A percentile compares a stretch with the other conserved stretches of the same genome.
These are phyloP conservation scores for Sclerotinia sclerotiorum DNA, from an alignment of 2,329 filamentous ascomycete genomes.

Conservation along the genomic window DNA sequence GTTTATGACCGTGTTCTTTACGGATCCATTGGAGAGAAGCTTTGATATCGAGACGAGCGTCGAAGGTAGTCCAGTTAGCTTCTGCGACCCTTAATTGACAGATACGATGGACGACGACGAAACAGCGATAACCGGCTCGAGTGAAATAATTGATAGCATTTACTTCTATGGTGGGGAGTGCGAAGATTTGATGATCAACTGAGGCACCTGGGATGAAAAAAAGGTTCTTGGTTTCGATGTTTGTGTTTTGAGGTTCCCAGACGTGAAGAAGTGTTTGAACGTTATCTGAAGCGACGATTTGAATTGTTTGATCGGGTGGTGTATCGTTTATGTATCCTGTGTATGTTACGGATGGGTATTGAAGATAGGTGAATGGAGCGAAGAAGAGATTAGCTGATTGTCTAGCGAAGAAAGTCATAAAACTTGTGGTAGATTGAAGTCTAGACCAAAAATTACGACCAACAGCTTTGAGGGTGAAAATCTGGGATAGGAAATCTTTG, in stretches of 20 bases:
- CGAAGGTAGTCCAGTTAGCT: constrained; percentile 58
- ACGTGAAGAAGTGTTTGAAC: constrained; percentile 55
- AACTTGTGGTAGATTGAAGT: constrained; percentile 48
- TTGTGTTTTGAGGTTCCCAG: constrained; percentile 51
- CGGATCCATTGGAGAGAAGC: constrained; percentile 57
- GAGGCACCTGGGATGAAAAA: constrained; percentile 63
- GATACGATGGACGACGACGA: constrained; percentile 58
- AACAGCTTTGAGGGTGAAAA: constrained; percentile 53
- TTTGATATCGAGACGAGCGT: constrained; percentile 58
- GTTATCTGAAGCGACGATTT: constrained; percentile 53
- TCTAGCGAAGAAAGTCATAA: constrained; percentile 56
- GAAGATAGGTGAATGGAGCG: constrained; percentile 54
- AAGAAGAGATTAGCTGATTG: constrained; percentile 55
- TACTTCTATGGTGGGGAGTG: constrained; percentile 61
- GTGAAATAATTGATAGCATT: constrained; percentile 65
- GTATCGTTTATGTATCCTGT: constrained; percentile 56
- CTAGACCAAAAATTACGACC: constrained; percentile 50
- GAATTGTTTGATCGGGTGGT: constrained; percentile 45
- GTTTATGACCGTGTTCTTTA: constrained; percentile 39
- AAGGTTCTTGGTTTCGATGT: constrained; percentile 48
- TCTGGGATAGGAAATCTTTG: constrained; percentile 54
- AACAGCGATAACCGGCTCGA: constrained; percentile 59
- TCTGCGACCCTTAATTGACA: constrained; percentile 52
- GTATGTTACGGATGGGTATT: constrained; percentile 52
- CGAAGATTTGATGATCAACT: constrained; percentile 63